Conservation (phyloP, 2,329 filamentous ascomycete genomes). For the Fusarium nodosum region DNA sequence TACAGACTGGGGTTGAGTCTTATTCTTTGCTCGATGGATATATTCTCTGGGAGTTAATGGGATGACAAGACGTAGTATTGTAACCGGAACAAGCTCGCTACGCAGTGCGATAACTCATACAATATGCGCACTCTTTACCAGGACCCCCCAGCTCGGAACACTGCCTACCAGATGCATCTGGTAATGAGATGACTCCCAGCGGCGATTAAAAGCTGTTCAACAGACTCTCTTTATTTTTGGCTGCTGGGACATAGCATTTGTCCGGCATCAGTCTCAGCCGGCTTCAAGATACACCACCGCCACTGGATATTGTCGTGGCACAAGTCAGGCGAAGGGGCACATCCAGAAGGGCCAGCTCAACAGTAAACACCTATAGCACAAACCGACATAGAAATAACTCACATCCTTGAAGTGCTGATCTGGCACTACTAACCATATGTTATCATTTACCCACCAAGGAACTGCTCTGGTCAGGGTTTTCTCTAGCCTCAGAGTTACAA, state of each 20-base stretch:
- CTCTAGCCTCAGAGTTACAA: not conserved
- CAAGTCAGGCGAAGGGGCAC: conserved; percentile 6
- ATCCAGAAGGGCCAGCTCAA: not conserved
- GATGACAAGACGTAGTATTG: conserved; percentile 27
- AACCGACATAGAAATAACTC: not conserved
- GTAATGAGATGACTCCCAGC: conserved; percentile 4
- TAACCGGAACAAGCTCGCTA: not conserved
- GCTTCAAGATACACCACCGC: not conserved
- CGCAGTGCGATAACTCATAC: not conserved
- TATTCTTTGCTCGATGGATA: not conserved
- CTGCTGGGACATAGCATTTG: not conserved
- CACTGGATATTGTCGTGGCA: not conserved
- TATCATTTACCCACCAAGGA: conserved; percentile 1
- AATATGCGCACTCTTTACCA: conserved; percentile 1
- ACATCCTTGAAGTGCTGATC: not conserved
- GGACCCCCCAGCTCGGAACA: not conserved
- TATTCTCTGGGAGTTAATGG: conserved; percentile 16
- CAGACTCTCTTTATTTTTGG: not conserved
- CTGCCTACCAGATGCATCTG: conserved; percentile 17
- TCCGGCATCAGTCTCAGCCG: not conserved
- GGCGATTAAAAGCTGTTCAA: conserved; percentile 4
- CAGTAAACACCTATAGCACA: not conserved
- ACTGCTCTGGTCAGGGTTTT: conserved; percentile 5
- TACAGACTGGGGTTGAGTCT: not conserved
- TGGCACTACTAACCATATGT: not conserved